Base-by-base conservation (phyloP, 176 grass and related monocot genomes). In the Dendrocalamus sinicus region DNA sequence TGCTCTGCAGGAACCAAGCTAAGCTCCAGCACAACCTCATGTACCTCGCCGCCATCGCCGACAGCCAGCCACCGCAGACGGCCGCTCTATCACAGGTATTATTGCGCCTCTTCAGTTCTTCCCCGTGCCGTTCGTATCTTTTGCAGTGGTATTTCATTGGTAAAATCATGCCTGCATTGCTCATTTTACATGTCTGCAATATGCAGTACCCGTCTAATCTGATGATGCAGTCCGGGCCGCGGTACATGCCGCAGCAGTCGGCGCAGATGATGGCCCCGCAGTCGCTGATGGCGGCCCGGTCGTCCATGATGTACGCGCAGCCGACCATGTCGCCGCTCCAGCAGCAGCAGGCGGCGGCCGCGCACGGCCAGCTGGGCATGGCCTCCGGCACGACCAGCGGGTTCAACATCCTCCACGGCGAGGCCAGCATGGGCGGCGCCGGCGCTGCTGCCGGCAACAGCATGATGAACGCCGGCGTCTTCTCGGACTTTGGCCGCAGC, bases 11-110 rank as follows among this genome's bases (percentile, higher is more conserved):
- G 77, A 95, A 98, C 90, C 96, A 98, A 86, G 96, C 96, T 44
- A 95, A 95, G 74, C 96, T 98, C 71, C 96, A 98, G 84, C 91
- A 95, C 75, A 98, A 98, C 83, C 96, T 98, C 80, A 98, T 98
- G 96, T 98, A 98, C 84, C 93, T 98, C 37, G 96, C 96, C 0
- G 96, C 96, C 64, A 98, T 98, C 59, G 96, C 96, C 1, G 96
- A 98, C 74, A 95, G 91, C 77, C 96, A 98, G 89, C 91, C 93
- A 37, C 93, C 93, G 5, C 95, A 97, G 89, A 85, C 88, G 32
- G 77, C 95, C 1, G 81, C 91, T 1, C 47, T 98, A 7, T 87
- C 89, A 0, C 96, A 98, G 93, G 96, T 97, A 80, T 22, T 44
- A 1, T 40, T 59, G 19, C 5, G 58, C 57, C 7, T 44, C n/a